phyloP scores from a whole-genome alignment of 2,329 filamentous ascomycete genomes.

The Ceratocystis eucalypticola region DNA sequence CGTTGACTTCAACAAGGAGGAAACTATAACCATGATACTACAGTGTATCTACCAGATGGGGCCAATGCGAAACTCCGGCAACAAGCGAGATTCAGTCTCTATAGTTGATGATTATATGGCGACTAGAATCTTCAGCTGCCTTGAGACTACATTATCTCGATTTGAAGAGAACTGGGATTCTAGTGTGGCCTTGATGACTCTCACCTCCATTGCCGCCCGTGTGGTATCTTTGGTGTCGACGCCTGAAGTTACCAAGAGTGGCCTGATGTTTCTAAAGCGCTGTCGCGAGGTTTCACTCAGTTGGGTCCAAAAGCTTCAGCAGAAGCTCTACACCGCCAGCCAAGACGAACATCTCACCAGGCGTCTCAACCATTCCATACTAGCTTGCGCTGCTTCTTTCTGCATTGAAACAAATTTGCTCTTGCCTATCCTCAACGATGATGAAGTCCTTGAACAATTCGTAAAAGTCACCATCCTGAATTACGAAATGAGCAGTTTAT shows the following conservation, averaged over 20 bases:
- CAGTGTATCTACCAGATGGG: constrained; percentile 40
- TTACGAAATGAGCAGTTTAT: background rate
- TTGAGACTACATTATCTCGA: constrained; percentile 24
- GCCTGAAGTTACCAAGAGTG: constrained; percentile 24
- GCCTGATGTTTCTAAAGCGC: constrained; percentile 25
- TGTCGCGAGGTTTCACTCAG: constrained; percentile 27
- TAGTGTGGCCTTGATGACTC: constrained; percentile 28
- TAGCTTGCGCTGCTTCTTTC: background rate
- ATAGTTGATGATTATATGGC: constrained; percentile 25
- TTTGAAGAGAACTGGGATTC: constrained; percentile 41
- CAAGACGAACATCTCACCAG: constrained; percentile 25
- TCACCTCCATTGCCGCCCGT: constrained; percentile 31
- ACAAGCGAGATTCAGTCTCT: background rate
- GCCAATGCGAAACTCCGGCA: constrained; percentile 19
- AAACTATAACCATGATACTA: constrained; percentile 34
- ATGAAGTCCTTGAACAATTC: background rate
- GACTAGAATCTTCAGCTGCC: constrained; percentile 23
- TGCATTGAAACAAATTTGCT: background rate
- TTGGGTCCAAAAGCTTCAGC: constrained; percentile 30
- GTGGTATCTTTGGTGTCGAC: constrained; percentile 27
- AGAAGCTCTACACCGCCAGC: constrained; percentile 21
- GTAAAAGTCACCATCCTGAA: background rate
- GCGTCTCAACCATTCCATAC: constrained; percentile 28
- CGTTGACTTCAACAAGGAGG: constrained; percentile 38
- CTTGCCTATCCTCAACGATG: background rate